Conservation (phyloP, 768 basidiomycete genomes). For the Guyanaporus albipodus region DNA sequence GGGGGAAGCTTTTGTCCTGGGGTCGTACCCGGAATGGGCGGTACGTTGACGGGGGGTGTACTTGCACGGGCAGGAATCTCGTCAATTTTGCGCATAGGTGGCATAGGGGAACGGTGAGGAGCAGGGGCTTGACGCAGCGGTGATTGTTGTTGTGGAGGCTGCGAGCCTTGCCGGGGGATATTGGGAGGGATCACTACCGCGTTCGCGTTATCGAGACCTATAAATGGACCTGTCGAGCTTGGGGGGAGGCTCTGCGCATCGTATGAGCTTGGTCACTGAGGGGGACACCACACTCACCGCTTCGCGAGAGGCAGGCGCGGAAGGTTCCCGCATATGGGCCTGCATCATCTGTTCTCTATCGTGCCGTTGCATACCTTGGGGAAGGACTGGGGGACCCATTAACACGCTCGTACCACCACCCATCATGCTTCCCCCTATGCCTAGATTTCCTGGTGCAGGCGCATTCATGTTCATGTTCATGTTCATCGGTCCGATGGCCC, state of each 20-base stretch:
- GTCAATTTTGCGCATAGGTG: conserved; percentile 16
- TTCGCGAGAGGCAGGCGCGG: conserved; percentile 26
- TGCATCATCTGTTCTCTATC: conserved; percentile 27
- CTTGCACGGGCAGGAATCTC: conserved; percentile 14
- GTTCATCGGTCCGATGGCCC: conserved; percentile 20
- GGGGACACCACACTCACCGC: conserved; percentile 12
- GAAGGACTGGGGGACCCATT: conserved; percentile 39
- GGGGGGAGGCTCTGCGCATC: conserved; percentile 24
- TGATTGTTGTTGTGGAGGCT: conserved; percentile 28
- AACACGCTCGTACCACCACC: conserved; percentile 31
- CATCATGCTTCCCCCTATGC: conserved; percentile 21
- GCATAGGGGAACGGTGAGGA: conserved; percentile 22
- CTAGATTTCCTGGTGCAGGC: conserved; percentile 14
- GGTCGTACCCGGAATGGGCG: conserved; percentile 25
- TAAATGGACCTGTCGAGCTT: conserved; percentile 17
- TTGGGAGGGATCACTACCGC: conserved; percentile 8
- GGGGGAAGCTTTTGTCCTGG: conserved; percentile 32
- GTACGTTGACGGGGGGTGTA: conserved; percentile 17
- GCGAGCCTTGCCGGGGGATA: conserved; percentile 20
- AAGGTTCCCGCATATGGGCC: conserved; percentile 21
- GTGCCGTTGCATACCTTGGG: conserved; percentile 24
- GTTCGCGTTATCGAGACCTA: conserved; percentile 18
- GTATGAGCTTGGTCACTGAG: conserved; percentile 1
- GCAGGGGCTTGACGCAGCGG: conserved; percentile 18
- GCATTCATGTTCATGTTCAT: conserved; percentile 24